Evolutionary conservation across 495 filamentous ascomycete genomes (phyloP).

Genomic region (Trichoderma orchidacearum): DNA sequence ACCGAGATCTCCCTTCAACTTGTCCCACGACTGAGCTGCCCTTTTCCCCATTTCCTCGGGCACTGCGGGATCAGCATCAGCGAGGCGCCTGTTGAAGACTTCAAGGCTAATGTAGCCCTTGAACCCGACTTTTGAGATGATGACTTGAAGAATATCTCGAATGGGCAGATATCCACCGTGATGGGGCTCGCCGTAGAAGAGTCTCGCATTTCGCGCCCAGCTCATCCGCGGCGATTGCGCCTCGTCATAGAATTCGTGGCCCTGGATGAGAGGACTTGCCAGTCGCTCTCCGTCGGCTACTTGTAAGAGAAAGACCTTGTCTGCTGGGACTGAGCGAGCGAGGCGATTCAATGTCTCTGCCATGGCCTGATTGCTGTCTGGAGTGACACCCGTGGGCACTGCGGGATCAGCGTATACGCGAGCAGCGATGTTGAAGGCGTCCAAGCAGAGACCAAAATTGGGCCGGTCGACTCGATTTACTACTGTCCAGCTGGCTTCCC

Average conservation of each 20-base stretch:
- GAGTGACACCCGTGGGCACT: conserved; percentile 32
- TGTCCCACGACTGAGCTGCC: conserved; percentile 50
- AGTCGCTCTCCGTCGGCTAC: conserved; percentile 63
- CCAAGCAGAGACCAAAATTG: conserved; percentile 69
- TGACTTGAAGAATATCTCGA: conserved; percentile 42
- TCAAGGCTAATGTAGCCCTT: conserved; percentile 67
- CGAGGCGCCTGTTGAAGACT: conserved; percentile 56
- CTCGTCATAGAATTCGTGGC: conserved; percentile 50
- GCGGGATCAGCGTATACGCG: conserved; percentile 61
- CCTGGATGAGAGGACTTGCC: conserved; percentile 38
- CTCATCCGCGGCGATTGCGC: conserved; percentile 58
- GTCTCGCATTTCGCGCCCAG: conserved; percentile 64
- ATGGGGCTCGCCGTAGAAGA: conserved; percentile 62
- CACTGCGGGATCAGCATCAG: conserved; percentile 32
- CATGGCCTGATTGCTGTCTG: conserved; percentile 45
- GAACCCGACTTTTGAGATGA: conserved; percentile 51
- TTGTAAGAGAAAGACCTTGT: conserved; percentile 70
- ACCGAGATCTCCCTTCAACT: conserved; percentile 7
- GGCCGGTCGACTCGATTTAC: conserved; percentile 49
- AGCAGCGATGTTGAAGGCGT: conserved; percentile 70
- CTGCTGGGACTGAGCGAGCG: conserved; percentile 39
- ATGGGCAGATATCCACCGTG: conserved; percentile 62
- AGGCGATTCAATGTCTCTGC: conserved; percentile 43
- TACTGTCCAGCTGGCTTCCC: conserved; percentile 60
- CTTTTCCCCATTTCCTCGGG: conserved; percentile 50